phyloP scores from a whole-genome alignment of 140 eudicot species.

The Senecio squalidus region DNA sequence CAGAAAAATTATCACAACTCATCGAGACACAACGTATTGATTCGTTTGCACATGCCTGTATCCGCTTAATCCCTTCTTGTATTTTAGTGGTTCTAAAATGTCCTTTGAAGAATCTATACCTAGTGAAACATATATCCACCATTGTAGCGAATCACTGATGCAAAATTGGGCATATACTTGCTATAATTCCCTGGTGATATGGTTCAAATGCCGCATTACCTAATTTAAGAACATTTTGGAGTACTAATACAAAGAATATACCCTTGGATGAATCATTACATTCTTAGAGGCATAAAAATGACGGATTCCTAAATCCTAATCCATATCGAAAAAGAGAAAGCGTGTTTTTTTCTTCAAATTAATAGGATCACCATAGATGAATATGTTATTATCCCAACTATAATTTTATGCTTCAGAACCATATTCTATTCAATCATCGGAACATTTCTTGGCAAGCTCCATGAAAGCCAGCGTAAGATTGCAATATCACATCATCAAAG shows the following conservation, averaged over 20 bases:
- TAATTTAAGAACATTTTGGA: constrained; percentile 15
- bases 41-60: constrained; percentile 11
- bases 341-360: constrained; percentile 6
- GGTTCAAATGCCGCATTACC: constrained; percentile 16
- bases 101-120: constrained; percentile 27
- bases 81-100: constrained; percentile 10
- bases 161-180: constrained; percentile 32
- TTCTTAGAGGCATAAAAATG: constrained; percentile 14
- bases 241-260: constrained; percentile 25
- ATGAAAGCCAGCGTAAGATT: neutral
- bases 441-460: neutral
- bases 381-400: constrained; percentile 18
- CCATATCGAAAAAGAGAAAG: constrained; percentile 1
- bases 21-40: constrained; percentile 16
- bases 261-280: constrained; percentile 14
- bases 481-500: neutral
- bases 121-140: constrained; percentile 8
- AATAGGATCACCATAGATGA: constrained; percentile 10
- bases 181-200: constrained; percentile 11
- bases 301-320: constrained; percentile 18
- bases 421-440: constrained; percentile 9
- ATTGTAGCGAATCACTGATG: constrained; percentile 17
- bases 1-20: neutral
- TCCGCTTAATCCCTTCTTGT: neutral
- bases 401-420: constrained; percentile 13